Evolutionary conservation across 768 basidiomycete species (phyloP).

Genomic region (Cantharellus anzutake): DNA sequence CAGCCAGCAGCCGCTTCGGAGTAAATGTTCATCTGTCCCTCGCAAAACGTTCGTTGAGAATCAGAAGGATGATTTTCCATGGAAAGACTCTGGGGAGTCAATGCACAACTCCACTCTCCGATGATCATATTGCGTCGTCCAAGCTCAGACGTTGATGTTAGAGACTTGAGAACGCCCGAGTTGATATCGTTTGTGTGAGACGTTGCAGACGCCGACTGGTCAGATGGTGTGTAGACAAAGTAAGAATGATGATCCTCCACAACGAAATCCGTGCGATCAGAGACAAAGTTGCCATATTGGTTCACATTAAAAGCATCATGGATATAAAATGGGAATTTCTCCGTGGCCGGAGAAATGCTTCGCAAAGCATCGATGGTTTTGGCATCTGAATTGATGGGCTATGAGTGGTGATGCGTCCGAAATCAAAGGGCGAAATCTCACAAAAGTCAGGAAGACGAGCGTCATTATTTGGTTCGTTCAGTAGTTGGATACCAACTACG

Average conservation of each 20-base stretch:
- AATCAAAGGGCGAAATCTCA: conserved; percentile 12
- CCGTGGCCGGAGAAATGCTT: conserved; percentile 18
- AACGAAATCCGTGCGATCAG: conserved; percentile 36
- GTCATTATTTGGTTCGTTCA: conserved; percentile 38
- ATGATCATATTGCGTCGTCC: conserved; percentile 27
- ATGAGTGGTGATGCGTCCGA: not conserved
- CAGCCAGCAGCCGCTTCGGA: conserved; percentile 38
- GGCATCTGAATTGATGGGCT: conserved; percentile 22
- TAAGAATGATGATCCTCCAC: conserved; percentile 59
- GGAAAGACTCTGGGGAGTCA: conserved; percentile 30
- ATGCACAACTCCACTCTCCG: conserved; percentile 34
- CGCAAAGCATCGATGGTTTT: conserved; percentile 32
- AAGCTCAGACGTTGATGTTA: conserved; percentile 15
- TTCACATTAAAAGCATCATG: conserved; percentile 47
- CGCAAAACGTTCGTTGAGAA: conserved; percentile 34
- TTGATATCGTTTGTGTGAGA: conserved; percentile 25
- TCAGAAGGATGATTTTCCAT: conserved; percentile 25
- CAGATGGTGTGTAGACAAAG: conserved; percentile 41
- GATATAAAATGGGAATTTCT: conserved; percentile 40
- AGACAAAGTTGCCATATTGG: conserved; percentile 30
- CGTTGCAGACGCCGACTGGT: conserved; percentile 26
- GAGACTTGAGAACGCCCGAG: conserved; percentile 9
- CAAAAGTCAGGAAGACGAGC: conserved; percentile 27
- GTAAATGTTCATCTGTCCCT: conserved; percentile 39
- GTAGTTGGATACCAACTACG: conserved; percentile 37